These are phyloP conservation scores for Heracleum sosnowskyi DNA, from an alignment of 129 eudicot genomes.

Conservation along the genomic window DNA sequence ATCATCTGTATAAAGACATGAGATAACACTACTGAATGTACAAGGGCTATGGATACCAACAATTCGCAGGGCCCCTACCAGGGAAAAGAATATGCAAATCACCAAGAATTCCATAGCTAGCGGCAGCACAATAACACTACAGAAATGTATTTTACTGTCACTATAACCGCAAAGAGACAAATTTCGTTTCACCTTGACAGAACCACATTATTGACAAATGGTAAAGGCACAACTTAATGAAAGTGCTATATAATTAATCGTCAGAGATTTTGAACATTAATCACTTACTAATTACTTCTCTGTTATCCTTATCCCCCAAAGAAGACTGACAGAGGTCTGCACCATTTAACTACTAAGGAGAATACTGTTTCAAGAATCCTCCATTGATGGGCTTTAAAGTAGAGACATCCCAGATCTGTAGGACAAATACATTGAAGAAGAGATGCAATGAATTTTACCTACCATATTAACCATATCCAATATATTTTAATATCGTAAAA, in stretches of 20 bases:
- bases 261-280: constrained; percentile 3
- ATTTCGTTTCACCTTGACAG: not conserved
- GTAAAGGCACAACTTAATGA: not conserved
- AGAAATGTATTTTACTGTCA: not conserved
- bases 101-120: not conserved
- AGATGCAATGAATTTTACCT: not conserved
- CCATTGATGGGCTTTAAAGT: not conserved
- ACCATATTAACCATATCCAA: not conserved
- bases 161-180: not conserved
- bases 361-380: not conserved
- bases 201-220: not conserved
- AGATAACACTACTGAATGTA: not conserved
- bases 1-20: not conserved
- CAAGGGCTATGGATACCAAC: not conserved
- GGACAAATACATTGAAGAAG: not conserved
- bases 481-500: not conserved
- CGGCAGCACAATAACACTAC: not conserved
- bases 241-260: not conserved
- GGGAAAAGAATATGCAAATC: not conserved
- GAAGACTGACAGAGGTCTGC: not conserved
- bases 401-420: not conserved
- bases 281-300: not conserved
- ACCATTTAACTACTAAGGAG: not conserved
- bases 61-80: not conserved
- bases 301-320: not conserved